Evolutionary conservation across 2,329 filamentous ascomycete species (phyloP).

Genomic region (Byssothecium circinans): DNA sequence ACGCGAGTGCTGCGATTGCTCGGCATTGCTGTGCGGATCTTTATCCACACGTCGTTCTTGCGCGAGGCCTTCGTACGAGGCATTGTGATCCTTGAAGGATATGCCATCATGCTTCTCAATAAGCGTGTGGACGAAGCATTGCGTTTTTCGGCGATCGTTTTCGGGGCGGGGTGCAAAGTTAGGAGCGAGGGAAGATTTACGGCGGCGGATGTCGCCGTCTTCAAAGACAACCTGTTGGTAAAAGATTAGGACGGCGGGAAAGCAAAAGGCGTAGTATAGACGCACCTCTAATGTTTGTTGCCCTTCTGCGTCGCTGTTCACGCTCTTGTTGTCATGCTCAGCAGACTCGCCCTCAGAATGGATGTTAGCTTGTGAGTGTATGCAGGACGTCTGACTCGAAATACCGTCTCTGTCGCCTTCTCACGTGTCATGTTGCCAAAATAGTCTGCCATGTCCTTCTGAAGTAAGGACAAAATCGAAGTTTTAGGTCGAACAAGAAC

Average conservation of each 20-base stretch:
- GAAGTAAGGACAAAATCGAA: background rate
- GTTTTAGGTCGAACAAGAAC: background rate
- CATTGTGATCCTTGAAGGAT: conserved; percentile 21
- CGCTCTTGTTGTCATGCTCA: conserved; percentile 33
- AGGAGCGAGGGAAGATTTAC: conserved; percentile 62
- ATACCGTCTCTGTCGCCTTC: conserved; percentile 30
- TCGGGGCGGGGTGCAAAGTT: conserved; percentile 42
- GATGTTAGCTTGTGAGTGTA: conserved; percentile 35
- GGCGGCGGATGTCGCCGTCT: conserved; percentile 54
- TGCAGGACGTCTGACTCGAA: conserved; percentile 21
- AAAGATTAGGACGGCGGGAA: conserved; percentile 7
- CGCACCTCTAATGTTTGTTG: conserved; percentile 47
- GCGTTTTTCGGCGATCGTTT: conserved; percentile 48
- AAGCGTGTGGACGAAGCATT: conserved; percentile 64
- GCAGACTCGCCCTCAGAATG: conserved; percentile 35
- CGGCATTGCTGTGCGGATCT: conserved; percentile 37
- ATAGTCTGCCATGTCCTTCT: conserved; percentile 25
- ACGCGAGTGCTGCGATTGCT: conserved; percentile 60
- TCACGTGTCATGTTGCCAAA: conserved; percentile 20
- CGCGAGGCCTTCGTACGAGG: conserved; percentile 38
- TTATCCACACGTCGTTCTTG: conserved; percentile 49
- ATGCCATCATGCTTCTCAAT: conserved; percentile 52
- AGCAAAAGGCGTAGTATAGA: background rate
- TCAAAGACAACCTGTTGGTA: conserved; percentile 58
- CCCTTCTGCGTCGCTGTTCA: conserved; percentile 42